A percentile compares a stretch with the other conserved stretches of the same genome.
Evolutionary conservation across 2,329 filamentous ascomycete genomes (phyloP).

Genomic region (Phialocephala subalpina): DNA sequence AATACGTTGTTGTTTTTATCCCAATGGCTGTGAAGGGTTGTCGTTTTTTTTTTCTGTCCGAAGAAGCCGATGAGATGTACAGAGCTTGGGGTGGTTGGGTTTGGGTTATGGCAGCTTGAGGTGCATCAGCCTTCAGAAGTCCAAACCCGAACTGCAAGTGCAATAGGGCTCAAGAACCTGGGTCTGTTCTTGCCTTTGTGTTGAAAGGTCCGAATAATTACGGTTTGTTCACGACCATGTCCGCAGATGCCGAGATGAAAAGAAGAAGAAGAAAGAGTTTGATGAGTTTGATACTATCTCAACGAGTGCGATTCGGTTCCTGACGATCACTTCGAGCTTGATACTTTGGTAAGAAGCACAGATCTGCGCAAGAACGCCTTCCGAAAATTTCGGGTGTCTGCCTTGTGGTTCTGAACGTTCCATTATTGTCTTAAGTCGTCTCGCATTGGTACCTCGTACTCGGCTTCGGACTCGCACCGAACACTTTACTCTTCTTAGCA

Average conservation of each 20-base stretch:
- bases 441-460: background rate
- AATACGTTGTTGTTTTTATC: no score
- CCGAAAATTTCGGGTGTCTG: background rate
- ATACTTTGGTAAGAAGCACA: background rate
- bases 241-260: constrained; percentile 1
- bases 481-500: background rate
- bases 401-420: background rate
- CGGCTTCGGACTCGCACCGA: background rate
- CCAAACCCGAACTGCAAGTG: no score
- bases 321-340: background rate
- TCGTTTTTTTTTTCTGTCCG: no score
- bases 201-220: background rate
- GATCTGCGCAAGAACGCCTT: background rate
- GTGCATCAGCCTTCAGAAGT: no score
- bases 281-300: background rate
- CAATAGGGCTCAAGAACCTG: background rate
- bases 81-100: no score
- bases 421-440: background rate
- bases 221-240: background rate
- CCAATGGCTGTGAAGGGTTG: no score
- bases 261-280: background rate
- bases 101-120: no score
- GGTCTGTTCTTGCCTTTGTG: background rate
- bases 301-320: background rate
- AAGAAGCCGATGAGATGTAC: no score